Base-by-base conservation (phyloP, 2,329 filamentous ascomycete species). In the Plectosphaerella cucumerina region DNA sequence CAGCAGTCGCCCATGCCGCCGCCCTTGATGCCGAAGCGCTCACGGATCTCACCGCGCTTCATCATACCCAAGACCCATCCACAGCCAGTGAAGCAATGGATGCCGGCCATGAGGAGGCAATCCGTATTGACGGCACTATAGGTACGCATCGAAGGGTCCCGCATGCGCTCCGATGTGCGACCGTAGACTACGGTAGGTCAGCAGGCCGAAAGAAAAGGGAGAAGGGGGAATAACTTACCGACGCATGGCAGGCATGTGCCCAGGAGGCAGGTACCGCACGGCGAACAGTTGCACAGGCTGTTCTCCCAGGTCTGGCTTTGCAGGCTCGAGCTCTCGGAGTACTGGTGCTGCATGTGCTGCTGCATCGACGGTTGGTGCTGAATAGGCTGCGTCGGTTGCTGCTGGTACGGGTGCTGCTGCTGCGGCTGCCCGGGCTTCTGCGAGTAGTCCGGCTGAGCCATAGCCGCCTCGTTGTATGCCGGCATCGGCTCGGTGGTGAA, bases 21-120 rank as follows among this genome's bases (percentile, higher is more conserved):
- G 34, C 80, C 80, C 44, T 76, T 63, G 59, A 84, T 81, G 56
- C 70, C 71, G 65, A 78, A 81, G 39, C 68, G 70, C 49, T 77
- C 67, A 46, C 80, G 76, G 56, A 83, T 75, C 58, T 80, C 73
- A 51, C 61, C 61, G 46, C 81, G 77, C 64, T 81, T 79, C 55
- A 79, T 65, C 69, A 78, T 76, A 55, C 74, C 68, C 58, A 69
- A 73, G 56, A 77, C 63, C 65, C 71, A 77, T 47, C 70, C 73
- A 52, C 67, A 73, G 43, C 72, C 66, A 9, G 70, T 73, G 42
- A 67, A 53, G 49, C 56, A 71, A 42, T 66, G 64, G 51, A 76
- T 65, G 42, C 60, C 64, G 44, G 60, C 63, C 50, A 72, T 69
- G 42, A 74, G 54, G 44, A 73, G 55, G 56, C 74, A 74, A 56